Evolutionary conservation across 345 rosid genomes (phyloP).

Genomic region (Ricinus communis): DNA sequence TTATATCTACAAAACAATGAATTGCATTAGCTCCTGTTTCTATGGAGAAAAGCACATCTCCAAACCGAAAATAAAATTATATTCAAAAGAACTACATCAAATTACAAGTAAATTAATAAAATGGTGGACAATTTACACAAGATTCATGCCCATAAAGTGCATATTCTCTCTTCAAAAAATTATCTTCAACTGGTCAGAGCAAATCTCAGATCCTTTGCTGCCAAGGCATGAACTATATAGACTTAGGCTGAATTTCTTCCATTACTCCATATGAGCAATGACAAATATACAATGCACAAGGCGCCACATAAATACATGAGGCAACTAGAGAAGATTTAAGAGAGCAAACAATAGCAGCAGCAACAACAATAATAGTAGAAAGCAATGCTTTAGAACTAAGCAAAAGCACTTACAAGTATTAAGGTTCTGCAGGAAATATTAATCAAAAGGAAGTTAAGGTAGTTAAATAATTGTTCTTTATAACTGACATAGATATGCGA

Average conservation of each 20-base stretch:
- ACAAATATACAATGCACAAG: neutral
- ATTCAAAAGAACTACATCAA: neutral
- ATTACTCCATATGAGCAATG: neutral
- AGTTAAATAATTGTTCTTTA: too few species aligned
- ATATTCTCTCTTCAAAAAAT: neutral
- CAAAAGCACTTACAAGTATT: too few species aligned
- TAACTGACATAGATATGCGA: too few species aligned
- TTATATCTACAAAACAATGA: constrained; percentile 49
- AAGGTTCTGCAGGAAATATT: too few species aligned
- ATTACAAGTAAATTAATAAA: neutral
- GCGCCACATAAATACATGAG: neutral
- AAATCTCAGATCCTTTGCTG: neutral
- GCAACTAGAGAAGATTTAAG: neutral
- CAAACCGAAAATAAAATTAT: neutral
- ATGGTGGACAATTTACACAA: neutral
- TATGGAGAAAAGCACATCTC: neutral
- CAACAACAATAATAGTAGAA: neutral
- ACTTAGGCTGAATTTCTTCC: neutral
- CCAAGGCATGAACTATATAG: constrained; percentile 1
- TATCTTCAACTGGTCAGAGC: neutral
- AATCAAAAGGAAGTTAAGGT: too few species aligned
- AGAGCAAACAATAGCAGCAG: neutral
- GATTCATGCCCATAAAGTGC: neutral
- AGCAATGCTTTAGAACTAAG: too few species aligned
- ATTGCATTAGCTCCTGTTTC: neutral